Evolutionary conservation across 2,329 filamentous ascomycete species (phyloP), one percentile per base, ranked within the genome.

Genomic region (Didymella exigua): DNA sequence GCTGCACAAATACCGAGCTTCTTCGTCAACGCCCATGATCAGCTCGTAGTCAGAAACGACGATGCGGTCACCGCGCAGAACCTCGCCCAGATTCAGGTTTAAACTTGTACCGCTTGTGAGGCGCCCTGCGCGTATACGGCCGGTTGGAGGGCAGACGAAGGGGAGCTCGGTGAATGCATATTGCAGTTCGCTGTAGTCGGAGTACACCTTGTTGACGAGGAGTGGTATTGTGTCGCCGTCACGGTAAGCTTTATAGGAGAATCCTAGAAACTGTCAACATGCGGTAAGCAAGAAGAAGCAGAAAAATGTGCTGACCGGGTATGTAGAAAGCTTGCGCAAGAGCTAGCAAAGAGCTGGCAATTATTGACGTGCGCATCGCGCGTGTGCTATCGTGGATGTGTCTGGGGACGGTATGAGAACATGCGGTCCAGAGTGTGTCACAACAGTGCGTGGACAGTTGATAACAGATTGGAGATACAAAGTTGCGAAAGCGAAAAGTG

Each of bases 191-290:
- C 90, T 95, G 67, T 90, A 87, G 76, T 96, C 91, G 50, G 91
- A 96, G 76, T 93, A 96, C 66, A 93, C 87, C 75, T 96, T 96
- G 79, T 96, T 96, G 61, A 95, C 89, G 51, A 93, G 86, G n/a
- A 96, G 81, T 1, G 91, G 91, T 33, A 96, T 89, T 10, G 86
- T 81, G 65, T 96, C 89, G 72, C 86, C 84, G 60, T 92, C 85
- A 62, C 82, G 82, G 73, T 96, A 96, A 69, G 86, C 91, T 70
- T 87, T 89, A 69, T 93, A 86, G 5, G 91, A 96, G 82, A 89
- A 95, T 63, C 91, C 91, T 89, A 21, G 7, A 13, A 16, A 4
- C 14, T 14, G 27, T 46, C 47, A 37, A 10, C 36, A 26, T 49
- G 30, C 42, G 36, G 38, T n/a, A 16, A 13, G 30, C n/a, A n/a